Evolutionary conservation across 129 eudicot genomes (phyloP), one percentile per base, ranked within the genome.

Genomic region (Mikania micrantha): DNA sequence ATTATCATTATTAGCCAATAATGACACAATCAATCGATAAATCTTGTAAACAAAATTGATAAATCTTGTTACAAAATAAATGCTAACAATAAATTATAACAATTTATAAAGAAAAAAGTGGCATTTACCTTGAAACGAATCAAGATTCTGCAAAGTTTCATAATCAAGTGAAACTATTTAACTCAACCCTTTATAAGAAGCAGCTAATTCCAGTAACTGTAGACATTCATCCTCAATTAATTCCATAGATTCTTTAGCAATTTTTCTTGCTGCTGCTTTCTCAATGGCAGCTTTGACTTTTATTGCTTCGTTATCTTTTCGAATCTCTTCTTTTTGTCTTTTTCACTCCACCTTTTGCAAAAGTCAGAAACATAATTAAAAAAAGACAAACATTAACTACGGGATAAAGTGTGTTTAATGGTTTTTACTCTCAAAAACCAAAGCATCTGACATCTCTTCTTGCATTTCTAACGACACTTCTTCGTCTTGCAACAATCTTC

Each of bases 151-250:
- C 78, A 90, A 73, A 39, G 88, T 88, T 64, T 94, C 90, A 76
- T 87, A 81, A 64, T 89, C 88, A 53, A 94, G 96, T 42, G 99
- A 77, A 73, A 82, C 65, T 35, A 94, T 85, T 40, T 96, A 86
- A 48, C 88, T 76, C 48, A 94, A 74, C 27, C 95, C 92, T 70
- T 84, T 94, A 70, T 88, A 83, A 72, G 87, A 82, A 32, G 88
- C 96, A 59, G 99, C 96, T 66, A 89, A 79, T 64, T 94, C 96
- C 95, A 87, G 81, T n/a, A 94, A 74, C 62, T 94, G 96, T 56
- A 94, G 66, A 6, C 99, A 87, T 49, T 94, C 99, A 79, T 94
- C 99, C 78, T 94, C 99, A 36, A 94, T 89, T 50, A 89, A 85
- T 64, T 94, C 99, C 90, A 80, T 66, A 7, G 91, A 94, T 64